These are phyloP conservation scores for Didymella pinodella DNA, from an alignment of 2,329 filamentous ascomycete species.

Conservation along the genomic window DNA sequence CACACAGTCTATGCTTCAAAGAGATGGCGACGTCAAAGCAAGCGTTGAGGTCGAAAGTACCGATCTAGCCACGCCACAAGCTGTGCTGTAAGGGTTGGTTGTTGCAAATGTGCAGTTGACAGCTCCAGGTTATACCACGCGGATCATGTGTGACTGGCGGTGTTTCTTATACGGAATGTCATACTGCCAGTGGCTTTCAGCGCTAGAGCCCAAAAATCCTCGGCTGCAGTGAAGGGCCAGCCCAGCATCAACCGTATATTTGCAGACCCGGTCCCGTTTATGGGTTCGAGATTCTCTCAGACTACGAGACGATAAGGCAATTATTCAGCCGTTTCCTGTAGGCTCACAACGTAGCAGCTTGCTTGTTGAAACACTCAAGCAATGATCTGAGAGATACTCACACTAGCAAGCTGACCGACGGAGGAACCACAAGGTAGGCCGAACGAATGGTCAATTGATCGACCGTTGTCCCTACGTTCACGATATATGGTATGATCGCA, in stretches of 20 bases:
- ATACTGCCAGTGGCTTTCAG: background rate
- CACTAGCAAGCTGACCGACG: background rate
- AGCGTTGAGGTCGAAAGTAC: background rate
- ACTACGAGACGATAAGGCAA: background rate
- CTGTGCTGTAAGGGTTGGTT: too few species aligned
- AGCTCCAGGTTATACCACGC: too few species aligned
- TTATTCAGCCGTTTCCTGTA: background rate
- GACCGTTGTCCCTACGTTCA: background rate
- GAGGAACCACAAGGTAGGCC: background rate
- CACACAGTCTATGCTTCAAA: background rate
- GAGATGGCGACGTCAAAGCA: conserved; percentile 12
- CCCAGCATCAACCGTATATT: background rate
- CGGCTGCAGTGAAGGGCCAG: background rate
- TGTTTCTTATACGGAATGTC: background rate
- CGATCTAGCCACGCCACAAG: too few species aligned
- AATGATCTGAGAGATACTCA: background rate
- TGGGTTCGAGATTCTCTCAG: background rate
- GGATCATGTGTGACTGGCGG: background rate
- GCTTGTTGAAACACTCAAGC: background rate
- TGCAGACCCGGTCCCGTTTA: background rate
- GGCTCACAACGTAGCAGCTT: background rate
- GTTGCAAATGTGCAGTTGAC: too few species aligned
- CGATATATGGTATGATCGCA: background rate
- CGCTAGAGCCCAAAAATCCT: too few species aligned
- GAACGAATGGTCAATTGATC: background rate